phyloP scores from a whole-genome alignment of 2,329 filamentous ascomycete genomes.

The Aspergillus intermedius region DNA sequence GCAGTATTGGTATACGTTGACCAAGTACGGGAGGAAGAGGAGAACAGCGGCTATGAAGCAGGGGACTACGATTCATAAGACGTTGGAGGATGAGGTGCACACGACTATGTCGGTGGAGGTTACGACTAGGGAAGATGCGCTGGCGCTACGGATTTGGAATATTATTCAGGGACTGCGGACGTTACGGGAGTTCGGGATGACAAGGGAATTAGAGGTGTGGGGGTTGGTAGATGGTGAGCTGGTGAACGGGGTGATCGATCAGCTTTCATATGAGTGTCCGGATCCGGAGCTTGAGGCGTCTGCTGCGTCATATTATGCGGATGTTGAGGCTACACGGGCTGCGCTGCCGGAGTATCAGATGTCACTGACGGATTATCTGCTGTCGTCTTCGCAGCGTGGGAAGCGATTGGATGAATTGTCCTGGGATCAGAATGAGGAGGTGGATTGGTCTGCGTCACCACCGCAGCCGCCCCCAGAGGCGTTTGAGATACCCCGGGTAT shows the following conservation, averaged over 20 bases:
- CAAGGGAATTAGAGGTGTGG: conserved; percentile 77
- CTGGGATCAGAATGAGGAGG: conserved; percentile 10
- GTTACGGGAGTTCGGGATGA: conserved; percentile 62
- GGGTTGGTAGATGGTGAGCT: conserved; percentile 74
- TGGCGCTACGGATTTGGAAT: conserved; percentile 84
- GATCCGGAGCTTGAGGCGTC: conserved; percentile 63
- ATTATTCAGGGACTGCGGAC: conserved; percentile 76
- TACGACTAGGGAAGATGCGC: conserved; percentile 69
- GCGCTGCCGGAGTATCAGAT: conserved; percentile 40
- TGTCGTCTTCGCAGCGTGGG: conserved; percentile 31
- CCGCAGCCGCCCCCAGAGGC: conserved; percentile 14
- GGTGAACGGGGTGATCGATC: conserved; percentile 85
- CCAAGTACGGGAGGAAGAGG: conserved; percentile 66
- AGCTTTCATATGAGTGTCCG: conserved; percentile 70
- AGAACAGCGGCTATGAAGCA: conserved; percentile 76
- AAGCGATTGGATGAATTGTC: conserved; percentile 28
- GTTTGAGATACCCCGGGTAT: conserved; percentile 44
- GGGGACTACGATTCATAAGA: conserved; percentile 72
- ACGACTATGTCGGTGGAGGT: conserved; percentile 67
- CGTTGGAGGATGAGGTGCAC: conserved; percentile 79
- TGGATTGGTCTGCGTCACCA: conserved; percentile 6
- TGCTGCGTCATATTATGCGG: conserved; percentile 38
- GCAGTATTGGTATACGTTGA: conserved; percentile 84
- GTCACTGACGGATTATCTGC: conserved; percentile 40
- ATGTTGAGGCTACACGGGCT: conserved; percentile 28